Evolutionary conservation across 2,329 filamentous ascomycete genomes (phyloP).

Genomic region (Aspergillus japonicus): DNA sequence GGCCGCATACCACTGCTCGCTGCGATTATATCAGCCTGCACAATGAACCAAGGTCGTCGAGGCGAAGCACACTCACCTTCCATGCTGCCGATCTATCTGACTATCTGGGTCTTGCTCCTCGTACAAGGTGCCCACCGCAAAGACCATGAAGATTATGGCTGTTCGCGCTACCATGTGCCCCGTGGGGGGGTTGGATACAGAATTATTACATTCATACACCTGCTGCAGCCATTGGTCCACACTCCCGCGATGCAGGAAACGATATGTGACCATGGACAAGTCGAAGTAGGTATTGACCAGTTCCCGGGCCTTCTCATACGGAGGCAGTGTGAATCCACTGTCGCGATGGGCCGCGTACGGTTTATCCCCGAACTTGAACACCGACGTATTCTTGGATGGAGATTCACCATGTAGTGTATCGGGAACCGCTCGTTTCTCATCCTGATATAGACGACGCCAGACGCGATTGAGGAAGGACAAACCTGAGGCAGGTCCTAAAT

Average conservation of each 20-base stretch:
- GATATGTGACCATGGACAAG: slow-evolving; percentile 60
- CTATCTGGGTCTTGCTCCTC: slow-evolving; percentile 42
- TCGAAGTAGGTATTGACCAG: slow-evolving; percentile 59
- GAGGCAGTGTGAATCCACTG: slow-evolving; percentile 39
- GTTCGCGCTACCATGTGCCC: slow-evolving; percentile 47
- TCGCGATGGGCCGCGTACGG: slow-evolving; percentile 45
- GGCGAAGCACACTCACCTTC: slow-evolving; percentile 26
- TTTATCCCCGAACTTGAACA: slow-evolving; percentile 53
- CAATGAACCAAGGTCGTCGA: not conserved
- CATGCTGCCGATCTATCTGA: slow-evolving; percentile 23
- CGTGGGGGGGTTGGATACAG: slow-evolving; percentile 37
- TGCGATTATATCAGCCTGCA: slow-evolving; percentile 14
- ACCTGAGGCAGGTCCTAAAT: slow-evolving; percentile 54
- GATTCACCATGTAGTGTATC: slow-evolving; percentile 30
- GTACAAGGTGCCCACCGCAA: slow-evolving; percentile 50
- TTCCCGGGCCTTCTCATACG: slow-evolving; percentile 41
- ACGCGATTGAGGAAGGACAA: slow-evolving; percentile 63
- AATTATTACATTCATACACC: slow-evolving; percentile 41
- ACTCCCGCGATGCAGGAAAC: slow-evolving; percentile 56
- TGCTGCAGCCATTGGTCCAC: slow-evolving; percentile 50
- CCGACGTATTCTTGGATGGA: slow-evolving; percentile 42
- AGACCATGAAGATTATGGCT: slow-evolving; percentile 50
- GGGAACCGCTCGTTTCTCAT: slow-evolving; percentile 43
- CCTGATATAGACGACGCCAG: slow-evolving; percentile 63
- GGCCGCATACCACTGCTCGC: slow-evolving; percentile 41